Conservation (phyloP, 306 rosid genomes). For the Cicer cuneatum region DNA sequence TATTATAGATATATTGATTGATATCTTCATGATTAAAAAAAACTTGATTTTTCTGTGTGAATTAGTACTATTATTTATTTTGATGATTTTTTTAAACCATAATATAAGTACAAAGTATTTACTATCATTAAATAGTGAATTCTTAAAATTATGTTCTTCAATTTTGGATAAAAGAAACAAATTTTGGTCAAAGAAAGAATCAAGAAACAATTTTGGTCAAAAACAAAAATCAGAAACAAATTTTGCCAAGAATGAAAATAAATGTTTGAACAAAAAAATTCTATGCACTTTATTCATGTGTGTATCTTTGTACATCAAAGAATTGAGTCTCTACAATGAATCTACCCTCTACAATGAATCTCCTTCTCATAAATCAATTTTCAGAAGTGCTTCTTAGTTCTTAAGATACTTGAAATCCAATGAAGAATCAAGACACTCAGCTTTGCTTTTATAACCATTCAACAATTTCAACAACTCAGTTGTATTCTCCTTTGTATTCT, state of each 20-base stretch:
- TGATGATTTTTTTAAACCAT: not conserved
- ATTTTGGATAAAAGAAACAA: too few relatives aligned
- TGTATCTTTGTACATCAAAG: constrained; percentile 48
- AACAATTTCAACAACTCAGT: constrained; percentile 71
- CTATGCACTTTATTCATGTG: constrained; percentile 21
- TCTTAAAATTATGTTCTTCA: too few relatives aligned
- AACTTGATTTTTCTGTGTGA: not conserved
- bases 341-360: constrained; percentile 12
- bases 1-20: not conserved
- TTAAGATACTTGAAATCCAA: constrained; percentile 70
- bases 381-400: constrained; percentile 62
- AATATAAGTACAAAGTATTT: too few relatives aligned
- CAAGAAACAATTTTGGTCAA: too few relatives aligned
- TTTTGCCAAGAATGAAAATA: constrained; percentile 30
- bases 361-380: constrained; percentile 6
- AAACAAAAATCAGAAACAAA: not conserved
- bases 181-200: too few relatives aligned
- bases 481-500: constrained; percentile 61
- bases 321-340: constrained; percentile 36
- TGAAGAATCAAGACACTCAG: constrained; percentile 67
- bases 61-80: not conserved
- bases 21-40: not conserved
- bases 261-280: constrained; percentile 29
- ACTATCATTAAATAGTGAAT: too few relatives aligned
- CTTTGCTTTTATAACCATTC: constrained; percentile 55